Evolutionary conservation across 1,284 basidiomycete species (phyloP).

Genomic region (Trichosporon coremiiforme): DNA sequence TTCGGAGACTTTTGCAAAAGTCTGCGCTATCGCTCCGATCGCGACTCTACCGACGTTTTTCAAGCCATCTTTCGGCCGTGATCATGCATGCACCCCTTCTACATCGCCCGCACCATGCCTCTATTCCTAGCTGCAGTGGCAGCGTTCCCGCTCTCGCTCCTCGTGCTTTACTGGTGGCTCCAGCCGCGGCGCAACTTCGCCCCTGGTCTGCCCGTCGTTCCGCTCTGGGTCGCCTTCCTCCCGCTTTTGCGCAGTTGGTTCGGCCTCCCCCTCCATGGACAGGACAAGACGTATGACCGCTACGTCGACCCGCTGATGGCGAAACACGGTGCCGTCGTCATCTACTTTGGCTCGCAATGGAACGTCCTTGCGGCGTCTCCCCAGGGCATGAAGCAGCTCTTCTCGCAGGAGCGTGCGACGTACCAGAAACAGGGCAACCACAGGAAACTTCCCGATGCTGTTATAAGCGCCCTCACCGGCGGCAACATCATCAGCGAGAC

Average conservation of each 20-base stretch:
- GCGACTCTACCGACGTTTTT: not conserved
- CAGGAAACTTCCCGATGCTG: constrained; percentile 9
- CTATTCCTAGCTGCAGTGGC: not conserved
- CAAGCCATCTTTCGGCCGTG: not conserved
- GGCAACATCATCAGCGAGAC: constrained; percentile 20
- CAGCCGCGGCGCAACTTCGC: constrained; percentile 18
- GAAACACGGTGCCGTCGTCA: constrained; percentile 13
- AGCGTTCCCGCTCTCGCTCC: not conserved
- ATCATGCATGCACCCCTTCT: not conserved
- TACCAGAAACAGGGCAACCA: constrained; percentile 19
- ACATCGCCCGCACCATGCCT: not conserved
- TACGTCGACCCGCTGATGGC: constrained; percentile 9
- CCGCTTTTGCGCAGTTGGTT: constrained; percentile 9
- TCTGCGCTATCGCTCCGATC: not conserved
- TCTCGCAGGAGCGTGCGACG: not conserved
- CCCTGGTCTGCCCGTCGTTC: constrained; percentile 12
- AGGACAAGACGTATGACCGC: constrained; percentile 13
- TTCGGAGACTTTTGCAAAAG: constrained; percentile 14
- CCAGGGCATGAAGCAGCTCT: constrained; percentile 13
- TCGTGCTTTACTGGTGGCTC: not conserved
- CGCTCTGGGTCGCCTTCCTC: constrained; percentile 19
- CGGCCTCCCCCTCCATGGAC: not conserved
- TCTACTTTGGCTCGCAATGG: constrained; percentile 18
- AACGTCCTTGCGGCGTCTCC: constrained; percentile 16
- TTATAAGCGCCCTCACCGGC: constrained; percentile 15